phyloP scores from a whole-genome alignment of 257 asterid genomes.

The Gardenia jasminoides region DNA sequence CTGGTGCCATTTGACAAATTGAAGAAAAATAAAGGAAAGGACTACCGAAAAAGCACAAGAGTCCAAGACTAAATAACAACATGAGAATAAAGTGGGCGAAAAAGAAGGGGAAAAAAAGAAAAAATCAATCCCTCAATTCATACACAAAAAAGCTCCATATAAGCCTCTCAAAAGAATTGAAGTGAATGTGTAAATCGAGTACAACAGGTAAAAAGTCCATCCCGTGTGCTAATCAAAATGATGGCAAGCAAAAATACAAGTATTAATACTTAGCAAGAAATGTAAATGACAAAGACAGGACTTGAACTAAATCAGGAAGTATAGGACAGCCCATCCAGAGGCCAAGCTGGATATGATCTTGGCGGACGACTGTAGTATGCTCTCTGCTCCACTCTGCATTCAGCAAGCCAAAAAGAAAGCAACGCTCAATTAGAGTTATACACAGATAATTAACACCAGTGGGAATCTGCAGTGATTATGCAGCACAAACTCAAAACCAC shows the following conservation, averaged over 20 bases:
- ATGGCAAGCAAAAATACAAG: constrained; percentile 18
- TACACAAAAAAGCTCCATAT: constrained; percentile 32
- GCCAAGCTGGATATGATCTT: constrained; percentile 38
- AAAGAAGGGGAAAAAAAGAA: no score
- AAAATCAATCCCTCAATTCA: constrained; percentile 20
- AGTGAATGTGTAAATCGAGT: constrained; percentile 44
- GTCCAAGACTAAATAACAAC: not conserved
- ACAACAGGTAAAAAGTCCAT: constrained; percentile 15
- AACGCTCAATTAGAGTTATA: no score
- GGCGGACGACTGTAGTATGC: constrained; percentile 23
- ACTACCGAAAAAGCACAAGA: no score
- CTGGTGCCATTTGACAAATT: not conserved
- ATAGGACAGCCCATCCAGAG: constrained; percentile 49
- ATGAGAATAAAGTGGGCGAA: constrained; percentile 8
- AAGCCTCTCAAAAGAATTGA: constrained; percentile 58
- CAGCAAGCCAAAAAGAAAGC: not conserved
- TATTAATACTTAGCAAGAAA: not conserved
- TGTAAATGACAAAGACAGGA: not conserved
- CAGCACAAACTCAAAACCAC: no score
- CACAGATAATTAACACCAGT: no score
- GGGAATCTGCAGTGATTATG: no score
- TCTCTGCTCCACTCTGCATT: constrained; percentile 68
- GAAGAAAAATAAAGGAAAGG: not conserved
- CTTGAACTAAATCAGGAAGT: constrained; percentile 34
- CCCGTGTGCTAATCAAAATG: constrained; percentile 22